phyloP scores from a whole-genome alignment of 1,284 basidiomycete genomes.

The Malassezia japonica region DNA sequence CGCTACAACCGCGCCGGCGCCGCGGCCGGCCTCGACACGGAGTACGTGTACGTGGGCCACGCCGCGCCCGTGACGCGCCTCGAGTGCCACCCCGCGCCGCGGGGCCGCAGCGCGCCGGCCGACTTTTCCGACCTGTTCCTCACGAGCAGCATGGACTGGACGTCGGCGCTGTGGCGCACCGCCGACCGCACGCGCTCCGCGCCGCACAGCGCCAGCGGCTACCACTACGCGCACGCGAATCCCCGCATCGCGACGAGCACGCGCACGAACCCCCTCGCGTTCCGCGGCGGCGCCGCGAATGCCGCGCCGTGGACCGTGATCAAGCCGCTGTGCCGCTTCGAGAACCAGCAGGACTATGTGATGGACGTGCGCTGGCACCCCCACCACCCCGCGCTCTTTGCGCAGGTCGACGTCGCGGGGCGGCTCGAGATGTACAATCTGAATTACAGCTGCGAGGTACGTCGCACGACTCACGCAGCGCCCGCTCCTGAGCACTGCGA shows the following conservation, averaged over 20 bases:
- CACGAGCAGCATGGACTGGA: constrained; percentile 50
- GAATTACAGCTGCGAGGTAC: constrained; percentile 85
- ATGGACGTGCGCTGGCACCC: constrained; percentile 98
- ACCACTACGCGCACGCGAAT: constrained; percentile 17
- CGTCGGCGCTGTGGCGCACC: constrained; percentile 31
- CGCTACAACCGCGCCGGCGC: constrained; percentile 90
- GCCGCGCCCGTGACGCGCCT: constrained; percentile 84
- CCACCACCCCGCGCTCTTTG: constrained; percentile 83
- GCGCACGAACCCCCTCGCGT: constrained; percentile 16
- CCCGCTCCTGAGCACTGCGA: neutral
- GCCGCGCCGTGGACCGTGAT: constrained; percentile 8
- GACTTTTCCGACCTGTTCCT: constrained; percentile 93
- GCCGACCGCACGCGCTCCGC: neutral
- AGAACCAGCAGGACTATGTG: constrained; percentile 57
- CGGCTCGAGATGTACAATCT: constrained; percentile 95
- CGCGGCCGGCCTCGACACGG: constrained; percentile 84
- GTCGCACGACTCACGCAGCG: too few species aligned
- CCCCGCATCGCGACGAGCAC: constrained; percentile 15
- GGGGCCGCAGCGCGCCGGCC: constrained; percentile 52
- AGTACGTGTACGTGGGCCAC: constrained; percentile 84
- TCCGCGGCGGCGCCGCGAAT: constrained; percentile 1
- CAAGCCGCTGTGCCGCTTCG: constrained; percentile 13
- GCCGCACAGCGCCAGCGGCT: neutral
- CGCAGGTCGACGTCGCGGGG: constrained; percentile 82
- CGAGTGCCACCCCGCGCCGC: constrained; percentile 71